These are phyloP conservation scores for Claviceps fusiformis DNA, from an alignment of 2,329 filamentous ascomycete species.

Conservation along the genomic window DNA sequence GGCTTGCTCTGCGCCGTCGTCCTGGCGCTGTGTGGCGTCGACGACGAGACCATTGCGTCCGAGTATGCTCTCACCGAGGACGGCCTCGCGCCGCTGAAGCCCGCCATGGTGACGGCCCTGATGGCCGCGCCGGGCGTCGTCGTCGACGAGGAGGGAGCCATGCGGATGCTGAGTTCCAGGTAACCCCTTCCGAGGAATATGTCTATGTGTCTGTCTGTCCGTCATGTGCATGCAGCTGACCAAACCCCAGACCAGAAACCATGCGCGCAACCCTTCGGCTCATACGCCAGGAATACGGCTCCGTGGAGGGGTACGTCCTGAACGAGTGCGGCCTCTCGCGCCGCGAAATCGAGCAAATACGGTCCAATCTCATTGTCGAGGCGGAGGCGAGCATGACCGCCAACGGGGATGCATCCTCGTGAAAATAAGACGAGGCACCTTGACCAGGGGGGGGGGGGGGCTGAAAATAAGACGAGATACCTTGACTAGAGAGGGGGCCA, in stretches of 20 bases:
- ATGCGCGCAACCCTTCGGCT: slow-evolving; percentile 38
- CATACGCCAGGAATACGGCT: slow-evolving; percentile 46
- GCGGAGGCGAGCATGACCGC: no score
- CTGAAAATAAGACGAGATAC: no score
- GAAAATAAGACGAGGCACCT: no score
- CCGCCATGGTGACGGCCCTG: slow-evolving; percentile 35
- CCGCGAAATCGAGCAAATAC: slow-evolving; percentile 39
- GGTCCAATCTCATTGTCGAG: slow-evolving; percentile 32
- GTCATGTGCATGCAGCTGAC: neutral
- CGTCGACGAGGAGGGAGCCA: slow-evolving; percentile 29
- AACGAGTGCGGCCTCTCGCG: slow-evolving; percentile 43
- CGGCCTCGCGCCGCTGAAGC: slow-evolving; percentile 41
- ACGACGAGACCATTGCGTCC: slow-evolving; percentile 42
- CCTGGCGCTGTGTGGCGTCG: slow-evolving; percentile 48
- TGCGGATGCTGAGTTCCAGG: slow-evolving; percentile 31
- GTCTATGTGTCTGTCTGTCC: no score
- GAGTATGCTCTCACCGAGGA: slow-evolving; percentile 57
- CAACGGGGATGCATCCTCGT: no score
- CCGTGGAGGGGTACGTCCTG: slow-evolving; percentile 49
- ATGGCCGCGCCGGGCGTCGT: slow-evolving; percentile 35
- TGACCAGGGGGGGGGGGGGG: no score
- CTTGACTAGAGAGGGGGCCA: no score
- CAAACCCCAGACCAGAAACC: slow-evolving; percentile 22
- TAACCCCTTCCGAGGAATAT: no score
- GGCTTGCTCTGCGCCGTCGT: slow-evolving; percentile 56